Conservation (phyloP, 768 basidiomycete genomes). For the Lactarius sp. region DNA sequence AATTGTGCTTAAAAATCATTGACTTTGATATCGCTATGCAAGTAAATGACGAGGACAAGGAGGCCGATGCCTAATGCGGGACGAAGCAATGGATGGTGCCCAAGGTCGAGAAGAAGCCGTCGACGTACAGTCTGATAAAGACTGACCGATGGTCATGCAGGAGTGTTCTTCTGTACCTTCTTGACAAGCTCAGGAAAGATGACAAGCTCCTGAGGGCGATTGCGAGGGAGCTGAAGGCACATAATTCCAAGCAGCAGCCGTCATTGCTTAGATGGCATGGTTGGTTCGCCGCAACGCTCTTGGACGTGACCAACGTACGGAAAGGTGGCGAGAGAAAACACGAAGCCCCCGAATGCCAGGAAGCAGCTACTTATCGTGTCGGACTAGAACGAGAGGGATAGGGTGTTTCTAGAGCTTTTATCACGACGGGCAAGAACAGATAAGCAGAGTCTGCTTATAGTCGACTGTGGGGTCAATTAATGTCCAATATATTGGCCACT, state of each 20-base stretch:
- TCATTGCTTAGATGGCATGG: neutral
- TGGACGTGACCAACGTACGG: no score
- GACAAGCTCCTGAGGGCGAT: neutral
- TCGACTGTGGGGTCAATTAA: no score
- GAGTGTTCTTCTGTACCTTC: neutral
- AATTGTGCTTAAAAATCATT: neutral
- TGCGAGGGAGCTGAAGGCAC: neutral
- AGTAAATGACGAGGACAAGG: neutral
- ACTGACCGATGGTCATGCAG: neutral
- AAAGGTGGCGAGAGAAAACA: no score
- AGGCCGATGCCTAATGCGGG: neutral
- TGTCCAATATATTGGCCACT: no score
- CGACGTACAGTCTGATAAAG: neutral
- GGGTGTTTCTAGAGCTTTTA: no score
- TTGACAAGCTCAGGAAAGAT: neutral
- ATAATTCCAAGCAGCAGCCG: neutral
- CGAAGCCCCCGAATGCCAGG: no score
- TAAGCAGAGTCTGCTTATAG: no score
- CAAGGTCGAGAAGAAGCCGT: neutral
- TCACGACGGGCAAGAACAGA: no score
- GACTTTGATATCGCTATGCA: neutral
- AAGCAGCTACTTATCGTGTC: no score
- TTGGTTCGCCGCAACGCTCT: no score
- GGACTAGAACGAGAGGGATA: no score
- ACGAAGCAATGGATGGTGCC: neutral